Evolutionary conservation across 768 basidiomycete species (phyloP), one percentile per base, ranked within the genome.

Genomic region (Tylopilus sp.): DNA sequence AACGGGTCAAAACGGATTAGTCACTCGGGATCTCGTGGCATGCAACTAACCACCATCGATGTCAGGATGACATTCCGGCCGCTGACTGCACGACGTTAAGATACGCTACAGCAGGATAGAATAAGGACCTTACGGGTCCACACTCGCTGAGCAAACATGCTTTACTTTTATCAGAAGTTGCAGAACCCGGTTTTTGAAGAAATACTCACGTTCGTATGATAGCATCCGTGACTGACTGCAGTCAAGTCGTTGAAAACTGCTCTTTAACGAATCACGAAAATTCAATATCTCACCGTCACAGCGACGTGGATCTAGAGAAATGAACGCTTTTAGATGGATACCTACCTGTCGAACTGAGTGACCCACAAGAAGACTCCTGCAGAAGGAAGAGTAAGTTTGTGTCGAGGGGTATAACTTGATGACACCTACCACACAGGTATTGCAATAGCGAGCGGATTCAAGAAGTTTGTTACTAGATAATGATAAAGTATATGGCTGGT

Each of bases 361-460:
- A 62, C 80, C 65, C 58, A 83, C 82, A n/a, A 80, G 66, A 19
- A 82, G 62, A 55, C 80, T 83, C 81, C 81, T 82, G 52, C 26
- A 17, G 13, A 37, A n/a, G 42, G 0, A 8, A 25, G 26, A 3
- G 16, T 62, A 17, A 59, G 24, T 30, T 4, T 34, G 30, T 10
- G 24, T 17, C 9, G 9, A 5, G 19, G 11, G n/a, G 33, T 28
- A 33, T 7, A 12, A 26, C 22, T 4, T 0, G n/a, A 33, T 7
- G 28, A 16, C 26, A 56, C 62, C 4, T 29, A 63, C 84, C 84
- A 85, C 12, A 79, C 72, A 1, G 77, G 76, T 25, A 57, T 53
- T 17, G 60, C 6, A 11, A 83, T 63, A 2, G 79, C 78, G 13
- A 69, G 9, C 1, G 76, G 72, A 58, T 79, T 76, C 36, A 76